These are phyloP conservation scores for Elsinoe batatas DNA, from an alignment of 2,329 filamentous ascomycete genomes.

Conservation along the genomic window DNA sequence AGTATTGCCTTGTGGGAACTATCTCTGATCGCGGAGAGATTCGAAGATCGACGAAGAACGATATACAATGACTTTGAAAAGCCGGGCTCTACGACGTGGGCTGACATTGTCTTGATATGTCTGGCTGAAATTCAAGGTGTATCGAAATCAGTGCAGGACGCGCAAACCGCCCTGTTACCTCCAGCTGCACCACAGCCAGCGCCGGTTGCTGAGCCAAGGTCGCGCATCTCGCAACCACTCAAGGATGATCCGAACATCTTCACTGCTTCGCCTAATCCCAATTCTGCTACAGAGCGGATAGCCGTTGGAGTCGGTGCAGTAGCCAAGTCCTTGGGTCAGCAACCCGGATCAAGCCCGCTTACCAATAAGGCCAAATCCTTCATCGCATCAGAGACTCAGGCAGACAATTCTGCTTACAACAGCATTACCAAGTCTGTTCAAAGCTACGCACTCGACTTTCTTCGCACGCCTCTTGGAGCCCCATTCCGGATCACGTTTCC, in stretches of 20 bases:
- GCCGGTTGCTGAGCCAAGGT: not conserved
- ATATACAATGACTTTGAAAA: slow-evolving; percentile 86
- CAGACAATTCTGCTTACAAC: slow-evolving; percentile 37
- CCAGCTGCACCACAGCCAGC: not conserved
- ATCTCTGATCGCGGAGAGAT: slow-evolving; percentile 64
- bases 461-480: slow-evolving; percentile 48
- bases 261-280: slow-evolving; percentile 24
- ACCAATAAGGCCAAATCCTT: slow-evolving; percentile 28
- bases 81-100: slow-evolving; percentile 66
- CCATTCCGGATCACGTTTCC: slow-evolving; percentile 63
- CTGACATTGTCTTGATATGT: slow-evolving; percentile 62
- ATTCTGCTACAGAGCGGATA: slow-evolving; percentile 28
- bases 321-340: slow-evolving; percentile 41
- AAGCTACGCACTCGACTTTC: slow-evolving; percentile 33
- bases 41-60: slow-evolving; percentile 62
- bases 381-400: slow-evolving; percentile 21
- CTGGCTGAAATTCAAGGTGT: slow-evolving; percentile 60
- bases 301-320: slow-evolving; percentile 35
- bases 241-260: slow-evolving; percentile 39
- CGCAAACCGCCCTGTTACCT: slow-evolving; percentile 21
- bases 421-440: slow-evolving; percentile 40
- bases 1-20: slow-evolving; percentile 89
- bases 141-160: slow-evolving; percentile 53
- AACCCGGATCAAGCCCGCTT: slow-evolving; percentile 30
- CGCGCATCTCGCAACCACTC: slow-evolving; percentile 28